These are phyloP conservation scores for Ammopiptanthus mongolicus DNA, from an alignment of 306 rosid species.

Conservation along the genomic window DNA sequence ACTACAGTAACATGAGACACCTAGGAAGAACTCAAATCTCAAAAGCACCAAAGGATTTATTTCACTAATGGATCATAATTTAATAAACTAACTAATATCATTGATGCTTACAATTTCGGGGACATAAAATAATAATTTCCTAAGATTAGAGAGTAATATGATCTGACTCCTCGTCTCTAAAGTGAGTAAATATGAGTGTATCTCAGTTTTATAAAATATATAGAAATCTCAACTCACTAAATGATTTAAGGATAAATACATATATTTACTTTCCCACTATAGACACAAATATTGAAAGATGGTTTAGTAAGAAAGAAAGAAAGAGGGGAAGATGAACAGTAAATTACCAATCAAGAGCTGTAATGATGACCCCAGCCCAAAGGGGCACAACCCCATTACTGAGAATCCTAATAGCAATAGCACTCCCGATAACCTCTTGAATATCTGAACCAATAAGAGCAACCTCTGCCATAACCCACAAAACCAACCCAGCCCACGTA, in stretches of 20 bases:
- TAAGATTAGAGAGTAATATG: too few relatives aligned
- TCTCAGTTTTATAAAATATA: too few relatives aligned
- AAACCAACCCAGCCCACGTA: constrained; percentile 64
- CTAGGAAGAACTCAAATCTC: not conserved
- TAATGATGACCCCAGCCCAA: constrained; percentile 86
- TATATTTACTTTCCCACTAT: too few relatives aligned
- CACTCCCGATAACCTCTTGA: constrained; percentile 96
- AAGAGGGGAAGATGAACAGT: not conserved
- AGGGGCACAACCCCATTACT: constrained; percentile 80
- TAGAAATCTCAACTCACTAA: too few relatives aligned
- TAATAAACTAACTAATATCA: too few relatives aligned
- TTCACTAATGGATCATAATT: too few relatives aligned
- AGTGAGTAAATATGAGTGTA: too few relatives aligned
- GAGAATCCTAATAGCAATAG: constrained; percentile 82
- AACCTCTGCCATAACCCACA: constrained; percentile 95
- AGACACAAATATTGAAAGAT: too few relatives aligned
- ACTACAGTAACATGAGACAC: not conserved
- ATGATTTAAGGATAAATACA: too few relatives aligned
- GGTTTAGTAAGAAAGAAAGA: not conserved
- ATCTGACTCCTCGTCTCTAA: too few relatives aligned
- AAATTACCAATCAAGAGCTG: constrained; percentile 81
- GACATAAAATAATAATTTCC: too few relatives aligned
- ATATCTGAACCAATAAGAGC: constrained; percentile 94
- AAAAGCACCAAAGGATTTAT: not conserved
- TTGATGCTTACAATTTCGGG: not conserved